A percentile compares a stretch with the other conserved stretches of the same genome.
Evolutionary conservation across 306 rosid species (phyloP).

Genomic region (Rosa lucieae): DNA sequence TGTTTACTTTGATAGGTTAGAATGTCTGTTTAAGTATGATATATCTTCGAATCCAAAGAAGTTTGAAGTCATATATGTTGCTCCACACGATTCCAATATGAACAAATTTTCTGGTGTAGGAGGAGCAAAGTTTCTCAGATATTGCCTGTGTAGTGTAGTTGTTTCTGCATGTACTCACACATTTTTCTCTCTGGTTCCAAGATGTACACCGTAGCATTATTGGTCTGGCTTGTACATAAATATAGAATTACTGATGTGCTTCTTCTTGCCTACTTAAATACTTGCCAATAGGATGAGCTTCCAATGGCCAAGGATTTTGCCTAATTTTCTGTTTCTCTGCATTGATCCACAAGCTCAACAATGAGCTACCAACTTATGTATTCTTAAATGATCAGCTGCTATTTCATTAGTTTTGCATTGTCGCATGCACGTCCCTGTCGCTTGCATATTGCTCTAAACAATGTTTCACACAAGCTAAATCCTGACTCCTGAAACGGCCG

Average conservation of each 20-base stretch:
- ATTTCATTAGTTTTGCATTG: not conserved
- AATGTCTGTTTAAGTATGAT: not conserved
- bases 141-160: not conserved
- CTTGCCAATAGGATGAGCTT: not conserved
- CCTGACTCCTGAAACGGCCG: conserved; percentile 82
- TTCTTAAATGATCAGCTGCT: not conserved
- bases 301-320: not conserved
- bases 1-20: not conserved
- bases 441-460: conserved; percentile 9
- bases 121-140: not conserved
- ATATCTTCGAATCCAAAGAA: not conserved
- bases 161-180: not conserved
- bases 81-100: not conserved
- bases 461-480: conserved; percentile 56
- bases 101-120: not conserved
- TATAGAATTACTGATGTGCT: not conserved
- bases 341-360: not conserved
- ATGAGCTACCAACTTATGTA: not conserved
- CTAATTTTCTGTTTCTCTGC: not conserved
- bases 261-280: not conserved
- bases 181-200: not conserved
- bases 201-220: not conserved
- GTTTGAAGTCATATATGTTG: not conserved
- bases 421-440: not conserved
- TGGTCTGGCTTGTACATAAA: not conserved